Evolutionary conservation across 73 alveolate genomes (phyloP), one percentile per base, ranked within the genome.

Genomic region (Diophrys appendiculata): DNA sequence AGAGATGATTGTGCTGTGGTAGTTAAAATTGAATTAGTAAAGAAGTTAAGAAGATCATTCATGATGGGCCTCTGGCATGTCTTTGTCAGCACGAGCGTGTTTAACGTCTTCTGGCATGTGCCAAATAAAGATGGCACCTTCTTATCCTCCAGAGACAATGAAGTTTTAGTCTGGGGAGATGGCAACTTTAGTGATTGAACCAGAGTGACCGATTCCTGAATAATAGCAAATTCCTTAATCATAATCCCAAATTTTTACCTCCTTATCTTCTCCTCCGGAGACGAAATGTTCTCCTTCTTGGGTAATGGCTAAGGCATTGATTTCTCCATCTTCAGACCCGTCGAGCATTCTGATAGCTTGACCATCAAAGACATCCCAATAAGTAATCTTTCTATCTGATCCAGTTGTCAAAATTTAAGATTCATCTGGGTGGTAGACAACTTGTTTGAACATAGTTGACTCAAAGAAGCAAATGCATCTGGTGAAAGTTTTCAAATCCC

Each of bases 271-370:
- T 0, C 99, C 99, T 11, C 99, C 99, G 33, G 98, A 89, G 55
- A 97, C 98, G 87, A 96, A 97, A 86, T 90, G 96, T 68, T 96
- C 95, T 73, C 99, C 99, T 56, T 95, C 96, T 81, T 86, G 86
- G 52, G 98, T 90, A 54, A 97, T 95, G 25, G 99, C 97, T 29
- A 97, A 89, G 33, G 99, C 97, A 82, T 96, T 95, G 81, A 97
- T 92, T 88, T 97, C 99, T 29, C 99, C 99, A 54, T 95, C 98
- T 55, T 95, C 99, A 31, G 98, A 90, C 26, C 99, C 99, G 86
- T 97, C 99, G 8, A 97, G 88, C 90, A 91, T 94, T 29, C 99
- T 87, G 24, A 97, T 96, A 24, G 98, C 98, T 72, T 95, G 90
- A 1, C 98, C 99, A 83, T 97, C 99, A 73, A 94, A 94, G 70